Conservation (phyloP, 192 early-diverging fungal genomes). For the Coemansia sp. region DNA sequence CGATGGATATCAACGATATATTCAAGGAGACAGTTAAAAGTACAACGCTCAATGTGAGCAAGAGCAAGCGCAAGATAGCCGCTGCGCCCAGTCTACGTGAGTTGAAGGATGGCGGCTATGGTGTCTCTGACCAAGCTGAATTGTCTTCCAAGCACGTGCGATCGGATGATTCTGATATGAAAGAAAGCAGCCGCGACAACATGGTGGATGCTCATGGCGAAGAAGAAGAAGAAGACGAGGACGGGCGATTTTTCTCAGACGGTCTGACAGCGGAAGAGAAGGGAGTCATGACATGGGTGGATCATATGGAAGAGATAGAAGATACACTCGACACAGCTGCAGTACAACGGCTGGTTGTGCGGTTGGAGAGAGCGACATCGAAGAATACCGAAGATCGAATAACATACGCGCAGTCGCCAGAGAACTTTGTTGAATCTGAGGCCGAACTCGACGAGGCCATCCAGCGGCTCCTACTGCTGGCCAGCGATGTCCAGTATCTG, state of each 20-base stretch:
- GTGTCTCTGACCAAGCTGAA: slow-evolving; percentile 3
- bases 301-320: slow-evolving; percentile 69
- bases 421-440: slow-evolving; percentile 91
- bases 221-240: slow-evolving; percentile 68
- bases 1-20: slow-evolving; percentile 52
- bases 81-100: slow-evolving; percentile 34
- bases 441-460: slow-evolving; percentile 91
- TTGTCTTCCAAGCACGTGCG: slow-evolving; percentile 11
- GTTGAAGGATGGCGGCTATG: slow-evolving; percentile 45
- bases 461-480: slow-evolving; percentile 69
- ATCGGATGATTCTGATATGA: neutral
- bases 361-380: slow-evolving; percentile 81
- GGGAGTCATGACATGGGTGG: slow-evolving; percentile 77
- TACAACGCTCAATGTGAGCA: slow-evolving; percentile 21
- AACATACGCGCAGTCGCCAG: slow-evolving; percentile 61
- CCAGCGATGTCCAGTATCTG: slow-evolving; percentile 76
- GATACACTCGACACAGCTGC: slow-evolving; percentile 62
- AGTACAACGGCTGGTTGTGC: slow-evolving; percentile 74
- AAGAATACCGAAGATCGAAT: slow-evolving; percentile 88
- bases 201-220: neutral
- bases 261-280: slow-evolving; percentile 78
- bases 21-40: slow-evolving; percentile 38
- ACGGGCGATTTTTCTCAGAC: slow-evolving; percentile 79
- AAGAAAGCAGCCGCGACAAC: neutral
- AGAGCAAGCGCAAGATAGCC: slow-evolving; percentile 34